Percentiles rank a stretch among this genome's conserved stretches.
Evolutionary conservation across 495 filamentous ascomycete genomes (phyloP).

Genomic region (Cercophora scortea): DNA sequence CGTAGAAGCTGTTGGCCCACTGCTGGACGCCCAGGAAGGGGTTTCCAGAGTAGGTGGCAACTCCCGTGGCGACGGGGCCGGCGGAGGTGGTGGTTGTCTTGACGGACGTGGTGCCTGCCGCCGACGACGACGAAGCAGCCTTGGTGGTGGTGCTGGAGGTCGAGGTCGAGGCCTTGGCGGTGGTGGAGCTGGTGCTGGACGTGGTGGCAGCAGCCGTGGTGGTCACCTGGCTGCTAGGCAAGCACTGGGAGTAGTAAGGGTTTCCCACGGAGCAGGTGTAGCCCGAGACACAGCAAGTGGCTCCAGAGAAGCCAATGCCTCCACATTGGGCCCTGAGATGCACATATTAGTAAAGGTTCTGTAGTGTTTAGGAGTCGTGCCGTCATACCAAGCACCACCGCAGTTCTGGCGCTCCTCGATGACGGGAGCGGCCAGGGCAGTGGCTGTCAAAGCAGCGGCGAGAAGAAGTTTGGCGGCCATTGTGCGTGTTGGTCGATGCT

Average conservation of each 20-base stretch:
- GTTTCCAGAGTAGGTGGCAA: constrained; percentile 34
- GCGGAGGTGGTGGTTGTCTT: neutral
- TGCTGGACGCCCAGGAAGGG: constrained; percentile 46
- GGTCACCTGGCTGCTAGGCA: constrained; percentile 20
- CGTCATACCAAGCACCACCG: constrained; percentile 22
- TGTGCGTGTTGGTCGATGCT: constrained; percentile 3
- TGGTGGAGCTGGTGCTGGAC: constrained; percentile 7
- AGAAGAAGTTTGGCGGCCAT: constrained; percentile 23
- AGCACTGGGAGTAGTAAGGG: constrained; percentile 43
- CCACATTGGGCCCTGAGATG: constrained; percentile 40
- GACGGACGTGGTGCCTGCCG: neutral
- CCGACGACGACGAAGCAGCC: constrained; percentile 1
- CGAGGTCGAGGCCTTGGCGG: constrained; percentile 1
- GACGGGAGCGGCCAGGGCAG: constrained; percentile 30
- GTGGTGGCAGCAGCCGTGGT: constrained; percentile 9
- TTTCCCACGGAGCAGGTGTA: constrained; percentile 37
- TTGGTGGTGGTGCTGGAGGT: constrained; percentile 8
- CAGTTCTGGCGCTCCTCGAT: constrained; percentile 35
- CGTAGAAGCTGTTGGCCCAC: constrained; percentile 52
- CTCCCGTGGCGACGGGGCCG: constrained; percentile 5
- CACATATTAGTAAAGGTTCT: neutral
- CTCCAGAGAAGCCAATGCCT: constrained; percentile 36
- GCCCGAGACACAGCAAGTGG: constrained; percentile 39
- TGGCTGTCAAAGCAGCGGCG: constrained; percentile 24
- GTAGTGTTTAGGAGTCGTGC: neutral